phyloP scores from a whole-genome alignment of 768 basidiomycete species.

The Boletus insuetus region DNA sequence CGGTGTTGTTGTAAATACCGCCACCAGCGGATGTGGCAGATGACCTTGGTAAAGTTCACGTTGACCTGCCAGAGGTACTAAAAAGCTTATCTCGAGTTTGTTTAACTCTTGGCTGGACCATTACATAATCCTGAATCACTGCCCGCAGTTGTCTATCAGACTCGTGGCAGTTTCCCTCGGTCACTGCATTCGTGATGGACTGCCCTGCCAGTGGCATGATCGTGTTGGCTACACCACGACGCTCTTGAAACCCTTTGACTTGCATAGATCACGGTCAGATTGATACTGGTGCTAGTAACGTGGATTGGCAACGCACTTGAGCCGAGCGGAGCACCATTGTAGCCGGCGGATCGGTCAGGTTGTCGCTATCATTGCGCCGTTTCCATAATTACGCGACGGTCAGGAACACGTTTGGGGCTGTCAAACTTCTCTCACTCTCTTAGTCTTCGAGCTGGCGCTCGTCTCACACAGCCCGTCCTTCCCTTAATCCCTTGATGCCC shows the following conservation, averaged over 20 bases:
- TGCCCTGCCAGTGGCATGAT: too few relatives aligned
- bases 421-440: conserved; percentile 17
- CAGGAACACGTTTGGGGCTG: conserved; percentile 14
- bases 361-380: neutral
- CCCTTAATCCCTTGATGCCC: conserved; percentile 18
- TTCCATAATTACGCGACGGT: conserved; percentile 18
- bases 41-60: too few relatives aligned
- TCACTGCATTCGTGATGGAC: conserved; percentile 2
- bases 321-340: neutral
- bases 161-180: neutral
- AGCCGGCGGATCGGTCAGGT: neutral
- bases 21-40: too few relatives aligned
- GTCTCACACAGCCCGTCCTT: conserved; percentile 3
- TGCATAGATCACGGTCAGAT: too few relatives aligned
- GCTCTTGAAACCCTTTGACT: too few relatives aligned
- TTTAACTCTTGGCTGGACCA: neutral
- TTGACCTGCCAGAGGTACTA: neutral
- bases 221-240: too few relatives aligned
- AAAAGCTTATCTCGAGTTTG: neutral
- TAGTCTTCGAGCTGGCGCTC: conserved; percentile 3
- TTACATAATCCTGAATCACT: neutral
- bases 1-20: too few relatives aligned
- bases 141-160: too few relatives aligned
- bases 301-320: too few relatives aligned
- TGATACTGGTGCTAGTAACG: too few relatives aligned